A percentile compares a stretch with the other conserved stretches of the same genome.
Evolutionary conservation across 148 eudicot species (phyloP).

Genomic region (Pharnaceum exiguum): DNA sequence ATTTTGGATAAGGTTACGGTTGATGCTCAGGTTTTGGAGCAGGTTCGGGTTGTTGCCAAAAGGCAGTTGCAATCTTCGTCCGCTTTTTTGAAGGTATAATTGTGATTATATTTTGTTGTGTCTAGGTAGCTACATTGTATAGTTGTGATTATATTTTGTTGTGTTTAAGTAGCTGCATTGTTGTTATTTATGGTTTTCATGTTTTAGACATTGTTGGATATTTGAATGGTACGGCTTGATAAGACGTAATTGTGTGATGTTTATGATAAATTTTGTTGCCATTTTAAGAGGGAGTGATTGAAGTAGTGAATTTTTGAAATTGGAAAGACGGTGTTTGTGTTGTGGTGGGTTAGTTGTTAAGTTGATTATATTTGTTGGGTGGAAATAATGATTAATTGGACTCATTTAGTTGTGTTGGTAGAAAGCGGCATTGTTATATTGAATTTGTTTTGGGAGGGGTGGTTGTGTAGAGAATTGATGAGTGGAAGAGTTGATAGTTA

Average conservation of each 20-base stretch:
- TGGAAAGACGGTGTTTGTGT: not conserved
- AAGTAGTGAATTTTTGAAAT: not conserved
- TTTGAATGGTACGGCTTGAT: too few relatives aligned
- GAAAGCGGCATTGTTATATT: too few relatives aligned
- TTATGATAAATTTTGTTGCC: not conserved
- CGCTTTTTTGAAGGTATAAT: conserved; percentile 66
- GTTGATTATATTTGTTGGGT: too few relatives aligned
- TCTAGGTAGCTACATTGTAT: not conserved
- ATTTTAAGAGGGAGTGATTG: not conserved
- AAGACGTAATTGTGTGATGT: too few relatives aligned
- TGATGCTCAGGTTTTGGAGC: conserved; percentile 64
- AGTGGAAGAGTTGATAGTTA: too few relatives aligned
- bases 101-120: not conserved
- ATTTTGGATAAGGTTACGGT: conserved; percentile 49
- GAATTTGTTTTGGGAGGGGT: too few relatives aligned
- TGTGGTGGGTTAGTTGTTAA: too few relatives aligned
- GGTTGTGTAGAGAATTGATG: too few relatives aligned
- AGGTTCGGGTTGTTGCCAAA: conserved; percentile 63
- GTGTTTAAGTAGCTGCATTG: not conserved
- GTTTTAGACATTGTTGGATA: too few relatives aligned
- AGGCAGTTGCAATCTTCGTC: conserved; percentile 66
- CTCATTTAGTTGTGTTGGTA: too few relatives aligned
- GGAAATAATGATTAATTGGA: too few relatives aligned
- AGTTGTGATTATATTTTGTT: not conserved
- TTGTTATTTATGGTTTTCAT: too few relatives aligned